These are phyloP conservation scores for Metschnikowia gelsemii DNA, from an alignment of 805 yeast genomes.

Conservation along the genomic window DNA sequence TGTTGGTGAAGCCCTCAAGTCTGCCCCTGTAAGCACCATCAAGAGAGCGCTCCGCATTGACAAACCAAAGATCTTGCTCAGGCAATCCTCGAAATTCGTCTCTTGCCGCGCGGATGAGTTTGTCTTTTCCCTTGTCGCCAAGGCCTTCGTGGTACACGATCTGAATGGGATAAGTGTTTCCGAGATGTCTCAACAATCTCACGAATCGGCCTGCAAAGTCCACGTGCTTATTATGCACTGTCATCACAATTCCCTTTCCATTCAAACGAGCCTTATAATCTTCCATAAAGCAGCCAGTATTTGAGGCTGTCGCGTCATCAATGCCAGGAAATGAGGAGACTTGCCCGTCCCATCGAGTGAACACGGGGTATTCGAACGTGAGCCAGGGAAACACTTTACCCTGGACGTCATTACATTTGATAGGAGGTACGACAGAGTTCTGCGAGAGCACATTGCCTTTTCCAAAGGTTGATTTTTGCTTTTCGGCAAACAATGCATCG, in stretches of 20 bases:
- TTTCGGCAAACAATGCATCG: constrained; percentile 14
- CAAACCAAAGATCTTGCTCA: constrained; percentile 41
- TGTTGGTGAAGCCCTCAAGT: constrained; percentile 40
- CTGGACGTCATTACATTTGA: constrained; percentile 9
- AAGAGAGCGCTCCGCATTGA: constrained; percentile 26
- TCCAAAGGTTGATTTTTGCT: not conserved
- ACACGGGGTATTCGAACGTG: constrained; percentile 15
- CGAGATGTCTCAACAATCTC: constrained; percentile 29
- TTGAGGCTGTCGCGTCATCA: not conserved
- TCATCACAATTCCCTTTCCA: constrained; percentile 41
- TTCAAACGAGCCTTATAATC: constrained; percentile 25
- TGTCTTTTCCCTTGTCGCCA: constrained; percentile 6
- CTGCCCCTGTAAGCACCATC: constrained; percentile 19
- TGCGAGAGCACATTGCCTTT: constrained; percentile 12
- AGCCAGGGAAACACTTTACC: constrained; percentile 16
- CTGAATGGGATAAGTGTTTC: constrained; percentile 42
- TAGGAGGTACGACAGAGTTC: not conserved
- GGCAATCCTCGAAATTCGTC: constrained; percentile 17
- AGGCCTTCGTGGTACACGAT: constrained; percentile 28
- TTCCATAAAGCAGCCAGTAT: constrained; percentile 24
- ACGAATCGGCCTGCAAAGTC: constrained; percentile 26
- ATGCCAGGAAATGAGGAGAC: constrained; percentile 9
- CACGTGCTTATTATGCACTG: constrained; percentile 31
- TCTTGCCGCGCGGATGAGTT: constrained; percentile 14
- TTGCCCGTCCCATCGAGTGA: constrained; percentile 14